A percentile compares a stretch with the other conserved stretches of the same genome.
phyloP scores from a whole-genome alignment of 768 basidiomycete genomes.

The Rhizopogon vulgaris region DNA sequence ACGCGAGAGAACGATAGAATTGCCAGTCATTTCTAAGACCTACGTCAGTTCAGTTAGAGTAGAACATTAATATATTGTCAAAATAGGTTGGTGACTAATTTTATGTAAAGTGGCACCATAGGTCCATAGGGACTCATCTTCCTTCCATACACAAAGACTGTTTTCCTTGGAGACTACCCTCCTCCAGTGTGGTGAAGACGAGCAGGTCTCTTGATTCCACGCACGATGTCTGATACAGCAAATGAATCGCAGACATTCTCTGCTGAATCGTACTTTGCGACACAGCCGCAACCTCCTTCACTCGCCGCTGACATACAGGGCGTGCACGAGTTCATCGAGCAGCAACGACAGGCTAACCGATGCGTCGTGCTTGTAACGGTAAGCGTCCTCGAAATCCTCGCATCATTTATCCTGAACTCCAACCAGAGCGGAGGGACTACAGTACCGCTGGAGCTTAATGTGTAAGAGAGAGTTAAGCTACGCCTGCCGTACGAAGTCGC shows the following conservation, averaged over 20 bases:
- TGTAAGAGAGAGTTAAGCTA: constrained; percentile 55
- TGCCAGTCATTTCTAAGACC: no score
- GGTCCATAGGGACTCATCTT: no score
- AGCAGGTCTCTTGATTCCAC: background rate
- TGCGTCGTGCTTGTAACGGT: constrained; percentile 94
- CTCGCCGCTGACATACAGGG: constrained; percentile 62
- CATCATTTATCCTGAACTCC: constrained; percentile 7
- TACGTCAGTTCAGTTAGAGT: background rate
- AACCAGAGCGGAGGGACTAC: constrained; percentile 94
- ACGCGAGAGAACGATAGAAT: no score
- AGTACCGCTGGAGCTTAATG: constrained; percentile 95
- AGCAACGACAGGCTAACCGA: constrained; percentile 57
- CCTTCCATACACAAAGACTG: no score
- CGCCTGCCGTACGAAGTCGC: constrained; percentile 8
- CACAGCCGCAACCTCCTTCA: constrained; percentile 70
- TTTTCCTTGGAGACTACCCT: no score
- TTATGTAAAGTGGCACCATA: no score
- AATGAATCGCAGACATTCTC: constrained; percentile 46
- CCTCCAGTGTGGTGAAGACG: background rate
- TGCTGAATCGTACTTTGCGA: constrained; percentile 85
- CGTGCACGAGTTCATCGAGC: constrained; percentile 63
- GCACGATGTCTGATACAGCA: constrained; percentile 13
- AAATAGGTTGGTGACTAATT: background rate
- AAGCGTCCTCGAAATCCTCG: constrained; percentile 23
- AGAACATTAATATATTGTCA: no score